Evolutionary conservation across 805 yeast genomes (phyloP).

Genomic region (Metschnikowia koreensis): DNA sequence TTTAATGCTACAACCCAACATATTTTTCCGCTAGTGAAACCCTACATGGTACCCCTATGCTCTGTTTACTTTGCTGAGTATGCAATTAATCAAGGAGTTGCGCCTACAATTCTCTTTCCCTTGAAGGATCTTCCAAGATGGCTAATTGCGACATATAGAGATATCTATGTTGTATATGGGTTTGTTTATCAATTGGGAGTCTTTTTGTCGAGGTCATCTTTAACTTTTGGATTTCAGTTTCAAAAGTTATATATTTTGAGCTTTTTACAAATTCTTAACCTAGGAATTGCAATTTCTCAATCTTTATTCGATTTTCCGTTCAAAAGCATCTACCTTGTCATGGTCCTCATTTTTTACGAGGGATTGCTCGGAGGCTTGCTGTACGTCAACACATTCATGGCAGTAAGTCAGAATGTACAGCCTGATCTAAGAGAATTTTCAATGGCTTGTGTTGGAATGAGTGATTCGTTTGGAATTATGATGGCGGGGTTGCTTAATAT

Average conservation of each 20-base stretch:
- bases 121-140: constrained; percentile 59
- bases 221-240: constrained; percentile 58
- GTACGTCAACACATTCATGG: constrained; percentile 83
- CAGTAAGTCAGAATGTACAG: constrained; percentile 59
- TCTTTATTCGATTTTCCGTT: constrained; percentile 57
- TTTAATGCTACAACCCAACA: constrained; percentile 6
- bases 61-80: constrained; percentile 86
- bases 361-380: constrained; percentile 89
- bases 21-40: constrained; percentile 48
- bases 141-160: constrained; percentile 65
- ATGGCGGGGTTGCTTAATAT: constrained; percentile 75
- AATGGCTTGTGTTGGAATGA: constrained; percentile 78
- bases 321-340: constrained; percentile 58
- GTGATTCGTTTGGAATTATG: constrained; percentile 83
- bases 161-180: constrained; percentile 88
- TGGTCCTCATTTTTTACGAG: constrained; percentile 74
- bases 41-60: constrained; percentile 81
- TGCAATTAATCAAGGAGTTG: constrained; percentile 84
- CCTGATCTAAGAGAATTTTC: constrained; percentile 53
- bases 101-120: constrained; percentile 85
- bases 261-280: constrained; percentile 62
- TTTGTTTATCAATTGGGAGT: constrained; percentile 91
- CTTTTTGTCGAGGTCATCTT: constrained; percentile 84
- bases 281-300: constrained; percentile 58
- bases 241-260: constrained; percentile 60